Percentiles rank a stretch among this genome's conserved stretches.
phyloP scores from a whole-genome alignment of 2,329 filamentous ascomycete species.

The Colletotrichum spinosum region DNA sequence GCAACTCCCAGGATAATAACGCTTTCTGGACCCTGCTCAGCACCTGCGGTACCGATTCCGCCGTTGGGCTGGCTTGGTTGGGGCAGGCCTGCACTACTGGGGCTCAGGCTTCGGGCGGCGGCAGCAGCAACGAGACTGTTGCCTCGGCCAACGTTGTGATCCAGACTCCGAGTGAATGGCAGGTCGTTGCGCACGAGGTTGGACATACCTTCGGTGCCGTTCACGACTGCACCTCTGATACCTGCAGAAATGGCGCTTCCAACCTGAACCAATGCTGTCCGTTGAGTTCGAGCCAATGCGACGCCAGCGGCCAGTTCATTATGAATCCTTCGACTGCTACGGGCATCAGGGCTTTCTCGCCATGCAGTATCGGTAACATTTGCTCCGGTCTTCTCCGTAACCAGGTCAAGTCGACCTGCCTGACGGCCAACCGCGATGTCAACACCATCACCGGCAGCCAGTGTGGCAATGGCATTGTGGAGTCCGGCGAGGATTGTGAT shows the following conservation, averaged over 20 bases:
- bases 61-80: slow-evolving; percentile 93
- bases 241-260: slow-evolving; percentile 72
- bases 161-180: slow-evolving; percentile 87
- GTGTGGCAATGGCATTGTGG: slow-evolving; percentile 98
- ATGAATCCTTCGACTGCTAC: slow-evolving; percentile 92
- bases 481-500: slow-evolving; percentile 90
- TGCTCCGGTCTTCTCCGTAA: slow-evolving; percentile 86
- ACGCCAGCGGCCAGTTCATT: slow-evolving; percentile 84
- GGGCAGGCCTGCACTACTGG: slow-evolving; percentile 82
- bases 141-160: slow-evolving; percentile 92
- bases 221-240: slow-evolving; percentile 83
- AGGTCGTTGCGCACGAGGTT: slow-evolving; percentile 93
- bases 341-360: slow-evolving; percentile 83
- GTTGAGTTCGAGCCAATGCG: slow-evolving; percentile 72
- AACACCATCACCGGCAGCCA: slow-evolving; percentile 83
- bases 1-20: slow-evolving; percentile 79
- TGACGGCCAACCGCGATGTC: slow-evolving; percentile 88
- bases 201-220: slow-evolving; percentile 97
- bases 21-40: slow-evolving; percentile 94
- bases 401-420: slow-evolving; percentile 79
- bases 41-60: slow-evolving; percentile 82
- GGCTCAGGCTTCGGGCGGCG: slow-evolving; percentile 64
- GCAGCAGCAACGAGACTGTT: slow-evolving; percentile 74
- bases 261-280: slow-evolving; percentile 79
- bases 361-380: slow-evolving; percentile 92